phyloP scores from a whole-genome alignment of 768 basidiomycete genomes.

The Coprinopsis cinerea region DNA sequence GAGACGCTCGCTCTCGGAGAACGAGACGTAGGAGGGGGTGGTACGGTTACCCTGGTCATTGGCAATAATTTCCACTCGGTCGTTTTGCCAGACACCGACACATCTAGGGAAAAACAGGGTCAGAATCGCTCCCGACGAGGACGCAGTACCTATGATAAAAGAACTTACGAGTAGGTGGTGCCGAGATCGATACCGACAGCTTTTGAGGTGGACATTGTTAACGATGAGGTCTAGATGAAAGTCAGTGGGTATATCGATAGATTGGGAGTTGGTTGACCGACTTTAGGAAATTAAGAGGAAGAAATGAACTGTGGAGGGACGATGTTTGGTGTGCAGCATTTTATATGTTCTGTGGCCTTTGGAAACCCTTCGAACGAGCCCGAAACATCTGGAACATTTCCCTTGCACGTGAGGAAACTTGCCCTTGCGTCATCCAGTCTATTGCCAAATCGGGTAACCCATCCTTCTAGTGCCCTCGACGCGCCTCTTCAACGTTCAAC shows the following conservation, averaged over 20 bases:
- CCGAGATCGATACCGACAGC: constrained; percentile 88
- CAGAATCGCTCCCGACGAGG: constrained; percentile 9
- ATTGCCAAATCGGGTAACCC: no score
- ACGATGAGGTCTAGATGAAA: constrained; percentile 7
- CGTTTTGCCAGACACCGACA: constrained; percentile 99
- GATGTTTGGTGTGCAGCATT: constrained; percentile 13
- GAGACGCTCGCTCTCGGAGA: constrained; percentile 92
- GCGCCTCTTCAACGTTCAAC: no score
- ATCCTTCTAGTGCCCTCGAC: no score
- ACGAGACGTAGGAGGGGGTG: constrained; percentile 93
- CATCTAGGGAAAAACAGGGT: constrained; percentile 49
- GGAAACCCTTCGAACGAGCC: constrained; percentile 34
- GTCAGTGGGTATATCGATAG: not conserved
- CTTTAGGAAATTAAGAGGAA: constrained; percentile 8
- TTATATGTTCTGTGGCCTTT: constrained; percentile 31
- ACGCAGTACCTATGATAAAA: not conserved
- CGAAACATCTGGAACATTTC: constrained; percentile 43
- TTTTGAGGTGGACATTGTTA: constrained; percentile 58
- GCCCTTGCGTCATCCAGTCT: constrained; percentile 21
- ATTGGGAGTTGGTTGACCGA: constrained; percentile 12
- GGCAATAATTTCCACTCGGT: constrained; percentile 98
- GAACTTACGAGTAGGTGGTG: constrained; percentile 85
- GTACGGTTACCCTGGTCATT: constrained; percentile 95
- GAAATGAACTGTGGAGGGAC: constrained; percentile 17
- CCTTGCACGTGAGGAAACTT: constrained; percentile 27